These are phyloP conservation scores for Sophora flavescens DNA, from an alignment of 306 rosid species.

Conservation along the genomic window DNA sequence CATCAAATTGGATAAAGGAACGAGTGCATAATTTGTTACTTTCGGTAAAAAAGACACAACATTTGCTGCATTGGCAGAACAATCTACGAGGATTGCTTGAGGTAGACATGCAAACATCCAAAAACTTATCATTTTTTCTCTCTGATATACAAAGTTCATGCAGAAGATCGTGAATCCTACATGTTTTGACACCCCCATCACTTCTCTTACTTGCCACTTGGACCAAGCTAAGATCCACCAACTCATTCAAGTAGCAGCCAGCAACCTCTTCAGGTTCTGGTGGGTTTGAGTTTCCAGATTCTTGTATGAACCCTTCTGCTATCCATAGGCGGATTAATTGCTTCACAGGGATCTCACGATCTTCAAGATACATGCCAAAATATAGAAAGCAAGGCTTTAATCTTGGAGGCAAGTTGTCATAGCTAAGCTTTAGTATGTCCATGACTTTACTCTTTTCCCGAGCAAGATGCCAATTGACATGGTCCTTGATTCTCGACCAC, in stretches of 20 bases:
- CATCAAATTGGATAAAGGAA: no score
- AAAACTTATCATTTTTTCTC: neutral
- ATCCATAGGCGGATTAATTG: constrained; percentile 7
- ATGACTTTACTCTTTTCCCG: neutral
- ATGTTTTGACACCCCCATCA: no score
- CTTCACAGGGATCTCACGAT: neutral
- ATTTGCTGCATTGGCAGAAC: no score
- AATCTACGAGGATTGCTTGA: no score
- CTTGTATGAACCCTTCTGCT: constrained; percentile 11
- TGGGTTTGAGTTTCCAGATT: neutral
- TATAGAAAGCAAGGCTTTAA: neutral
- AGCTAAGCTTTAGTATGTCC: constrained; percentile 1
- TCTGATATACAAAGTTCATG: neutral
- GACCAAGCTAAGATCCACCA: no score
- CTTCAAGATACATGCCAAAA: neutral
- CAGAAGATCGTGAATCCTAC: no score
- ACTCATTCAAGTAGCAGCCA: no score
- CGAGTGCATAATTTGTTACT: no score
- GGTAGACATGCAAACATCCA: no score
- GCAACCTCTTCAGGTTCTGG: neutral
- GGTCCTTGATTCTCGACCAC: no score
- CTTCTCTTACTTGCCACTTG: no score
- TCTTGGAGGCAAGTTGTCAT: neutral
- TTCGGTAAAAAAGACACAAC: no score
- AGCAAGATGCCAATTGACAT: neutral